Evolutionary conservation across 768 basidiomycete species (phyloP).

Genomic region (Mycena olivaceomarginata): DNA sequence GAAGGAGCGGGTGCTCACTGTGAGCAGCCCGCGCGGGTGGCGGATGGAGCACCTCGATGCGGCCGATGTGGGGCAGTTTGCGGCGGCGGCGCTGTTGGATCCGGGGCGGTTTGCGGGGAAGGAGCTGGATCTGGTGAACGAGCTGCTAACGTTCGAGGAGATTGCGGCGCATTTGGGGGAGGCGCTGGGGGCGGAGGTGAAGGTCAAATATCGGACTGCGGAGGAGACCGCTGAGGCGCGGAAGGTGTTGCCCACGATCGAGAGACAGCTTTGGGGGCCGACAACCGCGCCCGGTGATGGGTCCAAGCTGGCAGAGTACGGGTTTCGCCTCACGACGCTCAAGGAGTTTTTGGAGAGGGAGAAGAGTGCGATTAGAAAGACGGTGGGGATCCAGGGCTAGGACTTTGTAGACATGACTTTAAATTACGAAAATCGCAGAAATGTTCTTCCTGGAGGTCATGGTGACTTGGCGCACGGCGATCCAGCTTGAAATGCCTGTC

Average conservation of each 20-base stretch:
- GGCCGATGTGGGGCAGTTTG: conserved; percentile 38
- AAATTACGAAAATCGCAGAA: too few species aligned
- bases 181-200: conserved; percentile 33
- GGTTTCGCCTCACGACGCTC: conserved; percentile 32
- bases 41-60: conserved; percentile 30
- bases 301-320: conserved; percentile 23
- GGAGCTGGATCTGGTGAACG: conserved; percentile 32
- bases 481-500: too few species aligned
- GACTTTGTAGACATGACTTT: neutral
- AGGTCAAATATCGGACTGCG: conserved; percentile 32
- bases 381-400: conserved; percentile 23
- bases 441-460: too few species aligned
- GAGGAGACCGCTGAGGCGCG: conserved; percentile 29
- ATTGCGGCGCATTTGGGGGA: conserved; percentile 30
- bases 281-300: conserved; percentile 1
- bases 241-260: conserved; percentile 23
- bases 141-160: conserved; percentile 36
- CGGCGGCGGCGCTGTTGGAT: conserved; percentile 33
- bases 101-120: conserved; percentile 19
- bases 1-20: conserved; percentile 29
- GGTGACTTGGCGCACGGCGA: too few species aligned
- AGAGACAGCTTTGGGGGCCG: conserved; percentile 24
- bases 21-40: conserved; percentile 32
- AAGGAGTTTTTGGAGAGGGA: conserved; percentile 41
- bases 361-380: conserved; percentile 32